Evolutionary conservation across 2,329 filamentous ascomycete genomes (phyloP).

Genomic region (Aspergillus sergii): DNA sequence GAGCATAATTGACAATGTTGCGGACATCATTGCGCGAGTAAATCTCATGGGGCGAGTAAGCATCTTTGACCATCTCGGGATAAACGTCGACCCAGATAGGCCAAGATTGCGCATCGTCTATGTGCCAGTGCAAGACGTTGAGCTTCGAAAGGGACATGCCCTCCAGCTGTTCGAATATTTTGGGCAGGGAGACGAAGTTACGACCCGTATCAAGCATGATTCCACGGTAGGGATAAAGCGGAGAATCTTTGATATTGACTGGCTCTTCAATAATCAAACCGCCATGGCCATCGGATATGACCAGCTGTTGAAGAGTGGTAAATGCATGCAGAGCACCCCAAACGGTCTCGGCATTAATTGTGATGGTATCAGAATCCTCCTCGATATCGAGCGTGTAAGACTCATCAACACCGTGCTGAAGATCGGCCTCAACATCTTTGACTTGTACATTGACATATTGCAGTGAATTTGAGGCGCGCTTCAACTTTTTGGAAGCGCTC

Average conservation of each 20-base stretch:
- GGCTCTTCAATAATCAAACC: slow-evolving; percentile 56
- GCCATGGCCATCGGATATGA: slow-evolving; percentile 51
- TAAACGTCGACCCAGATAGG: slow-evolving; percentile 53
- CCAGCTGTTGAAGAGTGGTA: slow-evolving; percentile 59
- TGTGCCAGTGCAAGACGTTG: slow-evolving; percentile 61
- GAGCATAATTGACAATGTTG: slow-evolving; percentile 53
- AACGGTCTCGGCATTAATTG: slow-evolving; percentile 53
- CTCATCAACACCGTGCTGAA: slow-evolving; percentile 60
- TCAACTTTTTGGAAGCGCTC: slow-evolving; percentile 25
- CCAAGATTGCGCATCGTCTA: slow-evolving; percentile 60
- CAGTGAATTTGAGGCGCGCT: slow-evolving; percentile 39
- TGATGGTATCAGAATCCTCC: slow-evolving; percentile 42
- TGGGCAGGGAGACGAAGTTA: slow-evolving; percentile 55
- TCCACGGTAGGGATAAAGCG: slow-evolving; percentile 57
- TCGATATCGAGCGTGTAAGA: slow-evolving; percentile 56
- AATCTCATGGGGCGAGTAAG: slow-evolving; percentile 54
- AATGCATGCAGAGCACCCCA: slow-evolving; percentile 60
- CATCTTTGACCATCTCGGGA: slow-evolving; percentile 57
- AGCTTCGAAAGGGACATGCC: slow-evolving; percentile 60
- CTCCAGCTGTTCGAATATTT: slow-evolving; percentile 58
- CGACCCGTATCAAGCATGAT: slow-evolving; percentile 59
- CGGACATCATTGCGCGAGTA: slow-evolving; percentile 50
- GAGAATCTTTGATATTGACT: slow-evolving; percentile 53
- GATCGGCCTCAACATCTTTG: slow-evolving; percentile 47
- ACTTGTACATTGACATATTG: slow-evolving; percentile 51